Evolutionary conservation across 345 rosid species (phyloP), one percentile per base, ranked within the genome.

Genomic region (Pistacia integerrima): DNA sequence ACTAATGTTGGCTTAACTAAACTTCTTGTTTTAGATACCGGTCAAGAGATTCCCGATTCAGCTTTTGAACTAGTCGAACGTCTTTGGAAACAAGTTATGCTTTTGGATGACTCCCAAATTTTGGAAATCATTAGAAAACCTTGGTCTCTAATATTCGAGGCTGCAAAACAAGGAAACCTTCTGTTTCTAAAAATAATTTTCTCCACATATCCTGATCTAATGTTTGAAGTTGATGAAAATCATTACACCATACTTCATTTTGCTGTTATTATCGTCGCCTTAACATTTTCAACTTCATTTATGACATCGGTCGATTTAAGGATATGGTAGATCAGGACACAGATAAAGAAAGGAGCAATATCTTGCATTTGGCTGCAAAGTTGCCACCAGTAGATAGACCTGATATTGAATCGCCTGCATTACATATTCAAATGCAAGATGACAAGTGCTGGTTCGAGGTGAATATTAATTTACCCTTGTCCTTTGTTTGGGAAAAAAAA

Each of bases 401-500:
- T 25, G 33, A 64, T 7, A 51, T 30, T 16, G 75, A 16, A 55
- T 30, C 81, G 2, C 33, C 33, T 30, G 81, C 78, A 55, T 80
- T 72, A 33, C 78, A 76, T 51, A 41, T 80, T 9, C 80, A 76
- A 11, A 56, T 80, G 52, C 80, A 41, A 12, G 7, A 51, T 0
- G 80, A 80, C 46, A 13, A 72, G 4, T 0, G 71, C n/a, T 81
- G 83, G 83, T 81, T 76, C 30, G 60, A 76, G 72, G 80, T 81
- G 51, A 52, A 0, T 30, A 30, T 30, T 30, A 30, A 44, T 2
- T 28, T 62, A 36, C 4, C 0, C 1, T 0, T 11, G 3, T 58
- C 10, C 1, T 49, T 49, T 49, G 8, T 10, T 1, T 49, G 28
- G 9, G 20, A 58, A 18, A 17, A 28, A 59, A 17, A 28, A 59